Evolutionary conservation across 306 rosid genomes (phyloP).

Genomic region (Glycine tomentella): DNA sequence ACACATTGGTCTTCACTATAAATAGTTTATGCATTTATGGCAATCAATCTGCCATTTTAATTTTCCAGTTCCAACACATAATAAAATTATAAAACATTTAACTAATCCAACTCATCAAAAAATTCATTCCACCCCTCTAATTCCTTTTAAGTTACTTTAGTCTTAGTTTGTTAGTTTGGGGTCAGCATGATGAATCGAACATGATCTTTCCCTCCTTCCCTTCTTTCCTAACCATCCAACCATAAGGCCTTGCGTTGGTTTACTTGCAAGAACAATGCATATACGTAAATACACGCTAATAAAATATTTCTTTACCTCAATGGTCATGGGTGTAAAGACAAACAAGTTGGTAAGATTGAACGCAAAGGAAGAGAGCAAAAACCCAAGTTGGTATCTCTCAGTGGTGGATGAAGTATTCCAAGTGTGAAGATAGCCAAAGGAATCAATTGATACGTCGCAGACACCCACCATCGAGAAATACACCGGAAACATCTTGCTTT

Average conservation of each 20-base stretch:
- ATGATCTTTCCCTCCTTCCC: too few relatives aligned
- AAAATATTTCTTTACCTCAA: slow-evolving; percentile 67
- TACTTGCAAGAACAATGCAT: not conserved
- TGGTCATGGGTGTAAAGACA: slow-evolving; percentile 95
- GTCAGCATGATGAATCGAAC: too few relatives aligned
- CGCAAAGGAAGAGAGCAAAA: too few relatives aligned
- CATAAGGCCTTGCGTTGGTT: not conserved
- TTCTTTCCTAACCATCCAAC: too few relatives aligned
- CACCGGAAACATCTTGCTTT: slow-evolving; percentile 99
- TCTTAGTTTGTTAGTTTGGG: too few relatives aligned
- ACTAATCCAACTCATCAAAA: not conserved
- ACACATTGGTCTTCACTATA: slow-evolving; percentile 1
- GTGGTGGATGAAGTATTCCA: slow-evolving; percentile 78
- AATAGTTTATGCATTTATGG: not conserved
- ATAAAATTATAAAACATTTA: not conserved
- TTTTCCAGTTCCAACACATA: too few relatives aligned
- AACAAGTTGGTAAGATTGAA: slow-evolving; percentile 87
- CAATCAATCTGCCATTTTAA: too few relatives aligned
- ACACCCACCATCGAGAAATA: slow-evolving; percentile 81
- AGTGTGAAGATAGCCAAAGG: slow-evolving; percentile 90
- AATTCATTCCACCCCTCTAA: too few relatives aligned
- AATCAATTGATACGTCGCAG: slow-evolving; percentile 73
- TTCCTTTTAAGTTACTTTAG: too few relatives aligned
- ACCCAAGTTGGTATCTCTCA: slow-evolving; percentile 93
- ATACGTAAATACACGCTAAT: not conserved